phyloP scores from a whole-genome alignment of 2,329 filamentous ascomycete genomes.

The Sporothrix dimorphospora region DNA sequence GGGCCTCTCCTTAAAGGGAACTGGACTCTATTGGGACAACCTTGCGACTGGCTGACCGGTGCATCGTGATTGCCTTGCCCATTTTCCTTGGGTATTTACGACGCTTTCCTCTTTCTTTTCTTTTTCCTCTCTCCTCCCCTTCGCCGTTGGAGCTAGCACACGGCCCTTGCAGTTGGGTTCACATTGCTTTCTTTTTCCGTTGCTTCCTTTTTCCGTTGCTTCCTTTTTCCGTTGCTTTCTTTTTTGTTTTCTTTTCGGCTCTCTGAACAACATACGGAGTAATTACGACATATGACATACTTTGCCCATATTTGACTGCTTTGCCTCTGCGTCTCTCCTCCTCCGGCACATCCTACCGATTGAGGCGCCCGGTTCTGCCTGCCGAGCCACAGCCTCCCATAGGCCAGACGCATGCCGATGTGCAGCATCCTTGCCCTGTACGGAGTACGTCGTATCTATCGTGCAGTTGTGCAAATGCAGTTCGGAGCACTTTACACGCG shows the following conservation, averaged over 20 bases:
- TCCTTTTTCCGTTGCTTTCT: background rate
- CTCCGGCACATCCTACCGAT: slow-evolving; percentile 20
- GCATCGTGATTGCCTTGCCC: background rate
- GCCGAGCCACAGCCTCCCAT: background rate
- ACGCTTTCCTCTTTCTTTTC: background rate
- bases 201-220: slow-evolving; percentile 8
- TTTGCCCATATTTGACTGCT: background rate
- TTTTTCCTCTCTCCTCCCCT: background rate
- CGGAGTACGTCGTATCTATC: too few relatives aligned
- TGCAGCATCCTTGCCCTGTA: background rate
- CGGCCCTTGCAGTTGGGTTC: background rate
- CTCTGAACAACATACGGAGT: background rate
- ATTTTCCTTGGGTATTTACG: background rate
- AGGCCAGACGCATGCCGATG: background rate
- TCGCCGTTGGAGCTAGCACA: slow-evolving; percentile 17
- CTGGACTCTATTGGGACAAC: background rate
- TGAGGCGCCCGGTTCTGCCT: background rate
- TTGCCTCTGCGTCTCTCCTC: background rate
- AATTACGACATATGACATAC: background rate
- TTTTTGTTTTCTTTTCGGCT: background rate
- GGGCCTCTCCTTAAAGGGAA: background rate
- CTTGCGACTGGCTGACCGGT: slow-evolving; percentile 4
- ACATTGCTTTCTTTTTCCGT: background rate
- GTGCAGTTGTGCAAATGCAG: background rate
- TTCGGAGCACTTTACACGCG: background rate